Conservation (phyloP, 2,329 filamentous ascomycete species). For the Coniochaeta sp. region DNA sequence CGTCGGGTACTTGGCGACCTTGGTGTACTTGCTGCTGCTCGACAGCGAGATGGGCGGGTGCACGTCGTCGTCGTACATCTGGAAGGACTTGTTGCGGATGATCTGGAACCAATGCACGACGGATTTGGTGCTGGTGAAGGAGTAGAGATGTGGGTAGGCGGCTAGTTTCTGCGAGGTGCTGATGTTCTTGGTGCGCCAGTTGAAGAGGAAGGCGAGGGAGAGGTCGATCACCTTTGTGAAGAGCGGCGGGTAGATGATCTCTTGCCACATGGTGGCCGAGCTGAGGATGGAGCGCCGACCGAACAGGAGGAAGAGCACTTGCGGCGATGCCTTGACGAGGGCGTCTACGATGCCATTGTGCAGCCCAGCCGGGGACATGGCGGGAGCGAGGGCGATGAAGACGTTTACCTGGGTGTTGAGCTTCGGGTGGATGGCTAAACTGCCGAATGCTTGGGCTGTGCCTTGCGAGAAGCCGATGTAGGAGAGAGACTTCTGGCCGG, state of each 20-base stretch:
- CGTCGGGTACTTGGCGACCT: conserved; percentile 92
- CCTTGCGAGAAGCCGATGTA: conserved; percentile 98
- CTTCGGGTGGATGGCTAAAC: conserved; percentile 82
- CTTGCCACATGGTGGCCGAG: conserved; percentile 95
- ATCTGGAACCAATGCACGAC: conserved; percentile 99
- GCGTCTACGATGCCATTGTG: conserved; percentile 88
- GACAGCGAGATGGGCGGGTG: conserved; percentile 67
- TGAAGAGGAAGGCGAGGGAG: conserved; percentile 75
- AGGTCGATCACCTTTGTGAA: conserved; percentile 84
- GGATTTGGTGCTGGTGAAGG: conserved; percentile 91
- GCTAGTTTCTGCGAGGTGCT: conserved; percentile 82
- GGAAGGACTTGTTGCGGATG: conserved; percentile 90
- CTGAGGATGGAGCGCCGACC: conserved; percentile 85
- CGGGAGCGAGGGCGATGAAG: conserved; percentile 90
- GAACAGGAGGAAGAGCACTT: conserved; percentile 88
- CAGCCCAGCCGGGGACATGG: conserved; percentile 90
- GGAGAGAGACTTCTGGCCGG: conserved; percentile 73
- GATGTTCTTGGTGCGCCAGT: conserved; percentile 84
- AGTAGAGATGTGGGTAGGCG: conserved; percentile 92
- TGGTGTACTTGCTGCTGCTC: conserved; percentile 77
- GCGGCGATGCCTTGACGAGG: conserved; percentile 85
- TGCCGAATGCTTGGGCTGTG: conserved; percentile 92
- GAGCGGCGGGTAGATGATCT: conserved; percentile 87
- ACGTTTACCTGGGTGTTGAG: conserved; percentile 92
- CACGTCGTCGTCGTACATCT: conserved; percentile 97